These are phyloP conservation scores for Corinectria fuckeliana DNA, from an alignment of 2,329 filamentous ascomycete species.

Conservation along the genomic window DNA sequence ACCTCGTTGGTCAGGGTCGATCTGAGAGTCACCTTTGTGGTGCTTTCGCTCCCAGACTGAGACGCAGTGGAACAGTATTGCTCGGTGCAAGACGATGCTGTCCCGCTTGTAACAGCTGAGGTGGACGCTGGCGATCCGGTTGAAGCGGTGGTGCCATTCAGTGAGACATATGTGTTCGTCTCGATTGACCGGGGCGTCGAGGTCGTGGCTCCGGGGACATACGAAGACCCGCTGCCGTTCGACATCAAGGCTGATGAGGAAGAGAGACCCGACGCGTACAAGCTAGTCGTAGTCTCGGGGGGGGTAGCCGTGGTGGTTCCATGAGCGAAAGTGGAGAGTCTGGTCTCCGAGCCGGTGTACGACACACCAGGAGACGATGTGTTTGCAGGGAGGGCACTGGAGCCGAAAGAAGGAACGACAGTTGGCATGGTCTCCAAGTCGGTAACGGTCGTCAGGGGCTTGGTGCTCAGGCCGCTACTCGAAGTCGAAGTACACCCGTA, in stretches of 20 bases:
- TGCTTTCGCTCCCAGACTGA: not conserved
- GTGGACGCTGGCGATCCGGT: not conserved
- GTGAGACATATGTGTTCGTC: not conserved
- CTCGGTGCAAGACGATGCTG: not conserved
- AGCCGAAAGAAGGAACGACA: conserved; percentile 19
- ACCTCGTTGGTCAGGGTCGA: conserved; percentile 21
- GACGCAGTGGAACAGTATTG: not conserved
- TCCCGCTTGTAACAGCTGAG: not conserved
- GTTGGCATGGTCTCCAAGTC: conserved; percentile 34
- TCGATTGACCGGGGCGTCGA: not conserved
- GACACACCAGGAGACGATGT: not conserved
- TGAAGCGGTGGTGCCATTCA: conserved; percentile 4
- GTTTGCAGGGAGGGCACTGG: conserved; percentile 23
- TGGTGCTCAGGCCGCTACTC: not conserved
- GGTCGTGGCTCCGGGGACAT: not conserved
- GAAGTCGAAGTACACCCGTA: conserved; percentile 25
- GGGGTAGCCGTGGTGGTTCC: not conserved
- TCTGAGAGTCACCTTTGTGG: conserved; percentile 13
- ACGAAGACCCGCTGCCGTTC: not conserved
- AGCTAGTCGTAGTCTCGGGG: not conserved
- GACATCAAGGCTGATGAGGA: not conserved
- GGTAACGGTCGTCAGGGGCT: conserved; percentile 10
- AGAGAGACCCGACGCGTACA: not conserved
- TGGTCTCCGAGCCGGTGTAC: not conserved
- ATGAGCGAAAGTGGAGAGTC: not conserved